Evolutionary conservation across 768 basidiomycete species (phyloP).

Genomic region (Psilocybe cubensis): DNA sequence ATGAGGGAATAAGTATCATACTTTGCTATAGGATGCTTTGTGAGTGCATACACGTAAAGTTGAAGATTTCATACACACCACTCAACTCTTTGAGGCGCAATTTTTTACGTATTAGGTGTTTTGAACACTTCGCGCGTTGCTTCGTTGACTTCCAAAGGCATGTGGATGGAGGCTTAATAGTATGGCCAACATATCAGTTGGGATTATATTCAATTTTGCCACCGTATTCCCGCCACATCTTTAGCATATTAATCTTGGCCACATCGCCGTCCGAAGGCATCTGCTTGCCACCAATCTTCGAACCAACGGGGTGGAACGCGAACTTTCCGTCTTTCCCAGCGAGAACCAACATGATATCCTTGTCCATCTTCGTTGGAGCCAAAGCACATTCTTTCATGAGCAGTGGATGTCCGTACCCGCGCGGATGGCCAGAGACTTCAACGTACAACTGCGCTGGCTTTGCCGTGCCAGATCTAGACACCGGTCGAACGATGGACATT

Average conservation of each 20-base stretch:
- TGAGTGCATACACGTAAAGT: neutral
- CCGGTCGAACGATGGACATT: constrained; percentile 7
- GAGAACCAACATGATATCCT: constrained; percentile 9
- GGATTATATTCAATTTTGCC: constrained; percentile 5
- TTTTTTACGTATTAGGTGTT: neutral
- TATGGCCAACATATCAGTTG: neutral
- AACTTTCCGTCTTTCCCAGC: constrained; percentile 10
- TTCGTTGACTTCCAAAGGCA: too few species aligned
- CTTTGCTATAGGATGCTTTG: neutral
- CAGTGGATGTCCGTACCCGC: constrained; percentile 7
- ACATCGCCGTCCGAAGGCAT: constrained; percentile 3
- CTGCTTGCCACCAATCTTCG: constrained; percentile 3
- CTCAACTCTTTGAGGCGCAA: neutral
- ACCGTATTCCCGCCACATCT: constrained; percentile 9
- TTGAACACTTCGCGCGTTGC: too few species aligned
- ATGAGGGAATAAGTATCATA: neutral
- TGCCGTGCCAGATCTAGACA: neutral
- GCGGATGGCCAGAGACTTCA: constrained; percentile 11
- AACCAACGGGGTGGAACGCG: constrained; percentile 4
- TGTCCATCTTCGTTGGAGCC: neutral
- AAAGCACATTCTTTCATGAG: constrained; percentile 5
- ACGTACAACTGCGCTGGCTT: constrained; percentile 6
- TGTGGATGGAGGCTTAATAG: too few species aligned
- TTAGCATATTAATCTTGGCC: constrained; percentile 12
- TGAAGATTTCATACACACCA: neutral